A percentile compares a stretch with the other conserved stretches of the same genome.
These are phyloP conservation scores for Fraxinus americana DNA, from an alignment of 257 asterid species.

Conservation along the genomic window DNA sequence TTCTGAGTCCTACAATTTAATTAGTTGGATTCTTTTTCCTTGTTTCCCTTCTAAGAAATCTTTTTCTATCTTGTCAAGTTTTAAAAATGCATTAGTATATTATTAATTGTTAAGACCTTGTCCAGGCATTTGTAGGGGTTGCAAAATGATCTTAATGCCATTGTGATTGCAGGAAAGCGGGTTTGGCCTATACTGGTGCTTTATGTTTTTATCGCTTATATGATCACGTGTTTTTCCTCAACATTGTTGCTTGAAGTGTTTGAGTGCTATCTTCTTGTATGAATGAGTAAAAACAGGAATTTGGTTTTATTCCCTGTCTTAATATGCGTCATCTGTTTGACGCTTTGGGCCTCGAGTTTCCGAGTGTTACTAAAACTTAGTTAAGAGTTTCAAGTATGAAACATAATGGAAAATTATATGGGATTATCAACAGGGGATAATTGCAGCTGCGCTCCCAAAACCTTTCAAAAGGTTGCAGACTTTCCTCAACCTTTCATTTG, in stretches of 20 bases:
- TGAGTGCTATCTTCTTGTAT: not conserved
- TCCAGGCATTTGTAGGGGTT: constrained; percentile 89
- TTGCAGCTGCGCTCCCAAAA: too few species aligned
- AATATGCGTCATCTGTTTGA: not conserved
- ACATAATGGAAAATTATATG: too few species aligned
- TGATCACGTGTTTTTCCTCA: constrained; percentile 12
- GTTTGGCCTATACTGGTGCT: constrained; percentile 40
- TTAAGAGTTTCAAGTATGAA: too few species aligned
- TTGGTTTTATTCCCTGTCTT: not conserved
- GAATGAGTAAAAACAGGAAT: not conserved
- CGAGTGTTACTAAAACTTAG: too few species aligned
- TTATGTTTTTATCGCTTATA: constrained; percentile 22
- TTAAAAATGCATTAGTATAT: constrained; percentile 17
- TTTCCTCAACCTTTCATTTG: too few species aligned
- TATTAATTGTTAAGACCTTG: constrained; percentile 21
- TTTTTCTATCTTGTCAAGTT: constrained; percentile 13
- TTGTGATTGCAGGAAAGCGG: constrained; percentile 86
- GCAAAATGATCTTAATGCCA: constrained; percentile 75
- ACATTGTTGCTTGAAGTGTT: constrained; percentile 11
- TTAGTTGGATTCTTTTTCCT: not conserved
- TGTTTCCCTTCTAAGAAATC: not conserved
- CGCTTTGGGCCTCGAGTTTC: too few species aligned
- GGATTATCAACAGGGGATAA: too few species aligned
- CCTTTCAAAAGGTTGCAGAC: too few species aligned
- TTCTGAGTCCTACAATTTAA: not conserved